Evolutionary conservation across 805 yeast genomes (phyloP).

Genomic region (Starmerella sp.): DNA sequence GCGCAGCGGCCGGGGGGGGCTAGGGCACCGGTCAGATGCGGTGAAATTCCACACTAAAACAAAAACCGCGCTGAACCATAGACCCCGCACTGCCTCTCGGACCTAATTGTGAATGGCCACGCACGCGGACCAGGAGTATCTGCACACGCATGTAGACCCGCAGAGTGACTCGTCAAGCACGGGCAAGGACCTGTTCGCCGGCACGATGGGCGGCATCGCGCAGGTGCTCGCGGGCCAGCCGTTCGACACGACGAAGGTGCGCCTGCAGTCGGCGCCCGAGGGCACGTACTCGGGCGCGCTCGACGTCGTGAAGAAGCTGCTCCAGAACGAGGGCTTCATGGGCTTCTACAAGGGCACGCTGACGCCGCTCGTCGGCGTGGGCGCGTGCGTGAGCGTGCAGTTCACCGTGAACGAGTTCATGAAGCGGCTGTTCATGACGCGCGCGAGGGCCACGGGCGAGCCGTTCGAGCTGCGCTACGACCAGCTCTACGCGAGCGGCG

Average conservation of each 20-base stretch:
- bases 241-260: conserved; percentile 86
- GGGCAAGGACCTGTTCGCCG: conserved; percentile 69
- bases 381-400: conserved; percentile 94
- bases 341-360: conserved; percentile 92
- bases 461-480: conserved; percentile 32
- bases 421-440: conserved; percentile 60
- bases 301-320: conserved; percentile 62
- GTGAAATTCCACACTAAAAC: not conserved
- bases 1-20: not conserved
- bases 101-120: not conserved
- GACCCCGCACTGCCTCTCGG: too few relatives aligned
- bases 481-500: conserved; percentile 76
- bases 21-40: not conserved
- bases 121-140: conserved; percentile 1
- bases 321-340: conserved; percentile 66
- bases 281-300: conserved; percentile 63
- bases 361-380: conserved; percentile 89
- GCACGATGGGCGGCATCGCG: conserved; percentile 91
- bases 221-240: conserved; percentile 96
- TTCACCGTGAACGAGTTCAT: conserved; percentile 89
- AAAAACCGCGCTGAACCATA: too few relatives aligned
- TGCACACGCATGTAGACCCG: not conserved
- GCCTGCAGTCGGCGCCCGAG: conserved; percentile 76
- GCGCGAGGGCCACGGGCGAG: conserved; percentile 17
- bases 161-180: conserved; percentile 1